Conservation (phyloP, 2,329 filamentous ascomycete species). For the Colletotrichum sp. region DNA sequence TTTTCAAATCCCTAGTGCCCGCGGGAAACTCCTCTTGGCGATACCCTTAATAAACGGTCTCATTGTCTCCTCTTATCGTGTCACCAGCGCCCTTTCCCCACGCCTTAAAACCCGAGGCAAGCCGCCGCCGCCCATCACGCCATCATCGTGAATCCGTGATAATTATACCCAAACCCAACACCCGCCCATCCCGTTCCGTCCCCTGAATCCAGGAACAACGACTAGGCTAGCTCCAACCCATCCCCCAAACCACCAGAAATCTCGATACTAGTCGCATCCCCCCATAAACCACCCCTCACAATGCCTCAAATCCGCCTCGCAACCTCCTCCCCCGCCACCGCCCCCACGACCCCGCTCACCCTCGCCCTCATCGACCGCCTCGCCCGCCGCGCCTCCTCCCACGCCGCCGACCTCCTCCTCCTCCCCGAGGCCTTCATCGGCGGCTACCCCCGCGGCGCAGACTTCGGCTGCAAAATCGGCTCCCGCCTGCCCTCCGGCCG, state of each 20-base stretch:
- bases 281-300: not conserved
- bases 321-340: constrained; percentile 60
- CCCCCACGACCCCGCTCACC: constrained; percentile 60
- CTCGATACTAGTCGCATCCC: too few species aligned
- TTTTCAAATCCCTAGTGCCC: constrained; percentile 1
- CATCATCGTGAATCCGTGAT: not conserved
- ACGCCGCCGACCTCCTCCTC: constrained; percentile 71
- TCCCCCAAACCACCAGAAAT: not conserved
- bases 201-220: not conserved
- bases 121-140: not conserved
- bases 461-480: constrained; percentile 79
- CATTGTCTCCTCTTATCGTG: not conserved
- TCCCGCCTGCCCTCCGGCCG: constrained; percentile 71
- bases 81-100: not conserved
- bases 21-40: not conserved
- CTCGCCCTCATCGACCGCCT: constrained; percentile 69
- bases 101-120: not conserved
- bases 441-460: constrained; percentile 84
- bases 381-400: constrained; percentile 65
- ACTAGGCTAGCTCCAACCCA: not conserved
- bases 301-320: constrained; percentile 51
- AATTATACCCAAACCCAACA: not conserved
- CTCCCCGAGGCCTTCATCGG: constrained; percentile 94
- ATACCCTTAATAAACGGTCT: not conserved
- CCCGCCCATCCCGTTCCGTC: not conserved